These are phyloP conservation scores for Trametes versicolor DNA, from an alignment of 1,284 basidiomycete species.

Conservation along the genomic window DNA sequence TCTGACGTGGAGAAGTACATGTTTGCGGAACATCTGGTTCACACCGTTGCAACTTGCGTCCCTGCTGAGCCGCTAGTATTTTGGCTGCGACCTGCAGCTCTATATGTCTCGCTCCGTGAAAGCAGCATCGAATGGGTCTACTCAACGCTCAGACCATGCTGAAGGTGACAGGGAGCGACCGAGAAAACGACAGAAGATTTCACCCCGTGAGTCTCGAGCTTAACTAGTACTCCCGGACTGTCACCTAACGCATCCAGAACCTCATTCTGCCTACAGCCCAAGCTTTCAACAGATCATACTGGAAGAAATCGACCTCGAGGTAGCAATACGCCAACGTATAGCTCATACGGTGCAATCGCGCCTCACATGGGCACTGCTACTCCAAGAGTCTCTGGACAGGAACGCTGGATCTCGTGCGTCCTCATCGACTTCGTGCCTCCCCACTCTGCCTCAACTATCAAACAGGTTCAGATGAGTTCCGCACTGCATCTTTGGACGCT, in stretches of 20 bases:
- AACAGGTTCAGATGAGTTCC: slow-evolving; percentile 45
- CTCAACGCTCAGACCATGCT: neutral
- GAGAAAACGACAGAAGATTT: slow-evolving; percentile 22
- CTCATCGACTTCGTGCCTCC: too few species aligned
- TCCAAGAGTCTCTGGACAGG: slow-evolving; percentile 61
- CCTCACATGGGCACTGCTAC: slow-evolving; percentile 69
- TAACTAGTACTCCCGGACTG: neutral
- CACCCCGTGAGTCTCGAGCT: slow-evolving; percentile 9
- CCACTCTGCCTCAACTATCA: neutral
- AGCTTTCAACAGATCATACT: slow-evolving; percentile 41
- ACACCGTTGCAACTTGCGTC: too few species aligned
- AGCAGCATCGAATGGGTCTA: neutral
- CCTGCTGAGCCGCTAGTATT: too few species aligned
- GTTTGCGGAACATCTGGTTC: too few species aligned
- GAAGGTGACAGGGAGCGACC: slow-evolving; percentile 12
- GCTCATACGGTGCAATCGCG: slow-evolving; percentile 65
- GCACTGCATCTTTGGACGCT: slow-evolving; percentile 64
- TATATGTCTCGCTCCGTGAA: neutral
- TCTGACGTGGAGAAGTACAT: too few species aligned
- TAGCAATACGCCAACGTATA: slow-evolving; percentile 65
- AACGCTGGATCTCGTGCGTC: slow-evolving; percentile 25
- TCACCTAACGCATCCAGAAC: slow-evolving; percentile 4
- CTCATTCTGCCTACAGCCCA: slow-evolving; percentile 18
- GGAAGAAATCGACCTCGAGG: slow-evolving; percentile 72
- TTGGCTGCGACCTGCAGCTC: neutral